Base-by-base conservation (phyloP, 1,284 basidiomycete species). In the Tausonia pullulans region DNA sequence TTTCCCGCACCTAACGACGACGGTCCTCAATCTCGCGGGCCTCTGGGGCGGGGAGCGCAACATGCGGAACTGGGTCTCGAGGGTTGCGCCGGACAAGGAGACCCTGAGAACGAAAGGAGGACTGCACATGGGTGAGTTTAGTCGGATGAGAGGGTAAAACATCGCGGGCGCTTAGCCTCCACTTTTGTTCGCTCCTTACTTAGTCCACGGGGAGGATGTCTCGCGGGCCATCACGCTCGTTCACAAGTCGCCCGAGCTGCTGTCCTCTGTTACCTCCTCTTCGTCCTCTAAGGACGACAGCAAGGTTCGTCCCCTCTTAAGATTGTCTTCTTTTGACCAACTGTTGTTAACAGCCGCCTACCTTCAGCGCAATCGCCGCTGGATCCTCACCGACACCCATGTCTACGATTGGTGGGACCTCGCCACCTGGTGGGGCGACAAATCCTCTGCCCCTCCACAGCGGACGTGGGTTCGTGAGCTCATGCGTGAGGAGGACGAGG, bases 341-440 rank as follows among this genome's bases (percentile, higher is more conserved):
- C 27, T 27, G 27, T 27, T 2, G 27, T 27, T 27, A 27, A 27
- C 27, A 27, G 27, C 27, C 27, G 27, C 27, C 27, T 27, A 11
- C 27, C 58, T 60, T 7, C 58, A 50, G 40, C 49, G 54, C 62
- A 44, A 48, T 3, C 55, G 55, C 8, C 62, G 62, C 3, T 63
- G 49, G 40, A 49, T 84, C 9, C 71, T 85, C 40, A 82, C 80
- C 7, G 83, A 87, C 69, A 75, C 77, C 14, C 78, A 83, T 7
- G 79, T 85, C 45, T 83, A 85, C 69, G 73, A 86, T 70, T 85
- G 83, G 83, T 86, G 84, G 83, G 83, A 85, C 68, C 75, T 85
- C 7, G 82, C 81, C 0, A 80, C 80, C 6, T 79, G 54, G 39
- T 63, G 62, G 62, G 56, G 57, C 14, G 39, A 13, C 27, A 16